phyloP scores from a whole-genome alignment of 2,329 filamentous ascomycete genomes.

The Pyrenophora graminea region DNA sequence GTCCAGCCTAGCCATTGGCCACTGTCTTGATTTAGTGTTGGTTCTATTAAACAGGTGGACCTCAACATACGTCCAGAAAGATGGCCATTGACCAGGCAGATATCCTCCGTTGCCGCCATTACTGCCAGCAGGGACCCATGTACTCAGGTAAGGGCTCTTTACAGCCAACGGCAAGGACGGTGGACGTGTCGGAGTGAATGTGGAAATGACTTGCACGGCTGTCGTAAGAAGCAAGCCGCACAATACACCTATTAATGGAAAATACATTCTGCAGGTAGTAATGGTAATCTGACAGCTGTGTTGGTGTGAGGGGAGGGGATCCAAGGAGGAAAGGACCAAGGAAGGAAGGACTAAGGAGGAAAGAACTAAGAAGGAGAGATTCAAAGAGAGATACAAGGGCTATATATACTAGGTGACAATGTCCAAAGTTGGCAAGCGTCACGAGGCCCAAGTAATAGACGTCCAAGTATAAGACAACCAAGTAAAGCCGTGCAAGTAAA shows the following conservation, averaged over 20 bases:
- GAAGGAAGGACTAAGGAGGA: too few relatives aligned
- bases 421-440: too few relatives aligned
- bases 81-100: constrained; percentile 70
- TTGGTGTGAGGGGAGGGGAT: too few relatives aligned
- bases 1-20: constrained; percentile 67
- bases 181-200: constrained; percentile 66
- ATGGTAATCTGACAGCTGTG: too few relatives aligned
- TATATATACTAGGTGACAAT: too few relatives aligned
- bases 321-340: too few relatives aligned
- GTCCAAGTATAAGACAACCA: too few relatives aligned
- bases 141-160: constrained; percentile 73
- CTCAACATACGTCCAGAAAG: constrained; percentile 62
- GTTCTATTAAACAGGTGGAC: constrained; percentile 50
- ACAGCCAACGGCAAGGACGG: constrained; percentile 74
- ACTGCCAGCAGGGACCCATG: constrained; percentile 67
- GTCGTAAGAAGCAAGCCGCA: constrained; percentile 20
- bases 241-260: constrained; percentile 22
- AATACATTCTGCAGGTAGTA: constrained; percentile 21
- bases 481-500: too few relatives aligned
- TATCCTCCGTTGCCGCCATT: constrained; percentile 67
- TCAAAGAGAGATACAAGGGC: too few relatives aligned
- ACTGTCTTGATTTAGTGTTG: constrained; percentile 41
- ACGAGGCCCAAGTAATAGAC: too few relatives aligned
- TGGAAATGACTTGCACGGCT: constrained; percentile 48
- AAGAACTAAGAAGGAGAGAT: too few relatives aligned